Base-by-base conservation (phyloP, 2,329 filamentous ascomycete genomes). In the Camptophora hylomeconis region DNA sequence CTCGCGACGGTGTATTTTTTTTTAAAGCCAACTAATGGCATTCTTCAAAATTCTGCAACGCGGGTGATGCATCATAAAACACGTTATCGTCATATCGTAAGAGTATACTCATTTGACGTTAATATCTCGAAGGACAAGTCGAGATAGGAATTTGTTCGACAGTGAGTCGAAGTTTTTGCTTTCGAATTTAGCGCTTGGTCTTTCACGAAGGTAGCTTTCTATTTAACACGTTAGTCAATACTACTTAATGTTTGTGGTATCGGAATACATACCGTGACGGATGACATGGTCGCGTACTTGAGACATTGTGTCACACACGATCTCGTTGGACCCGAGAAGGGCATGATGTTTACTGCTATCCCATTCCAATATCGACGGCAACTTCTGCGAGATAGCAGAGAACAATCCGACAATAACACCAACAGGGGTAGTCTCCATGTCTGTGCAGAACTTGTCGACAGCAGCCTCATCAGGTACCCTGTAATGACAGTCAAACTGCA, bases 401-500 rank as follows among this genome's bases (percentile, higher is more conserved):
- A 95, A 95, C 17, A 95, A 71, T 24, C 87, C 87, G 40, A 93
- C 84, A 48, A 95, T 92, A 46, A 95, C 87, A 46, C 87, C 87
- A 22, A 95, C 86, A 1, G 87, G 87, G 5, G 80, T 92, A 7
- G 80, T 81, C 63, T 95, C 87, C 87, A 95, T 95, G 51, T 95
- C 87, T 34, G 65, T 72, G 65, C 86, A 94, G 67, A 95, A 95
- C 61, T 92, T 93, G 50, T 87, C 75, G 38, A 93, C 86, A 4
- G 80, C 79, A 27, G 70, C 67, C 30, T 79, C 69, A 52, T 94
- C 86, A 4, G 81, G 83, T 3, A 92, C 77, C 29, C 87, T 80
- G 67, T 93, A 95, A 60, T 93, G 82, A 67, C 81, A 92, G 60
- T 95, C 87, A 50, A 94, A 95, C 56, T 95, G 86, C 75, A 95